phyloP scores from a whole-genome alignment of 345 rosid species.

The Rhodamnia rubescens region DNA sequence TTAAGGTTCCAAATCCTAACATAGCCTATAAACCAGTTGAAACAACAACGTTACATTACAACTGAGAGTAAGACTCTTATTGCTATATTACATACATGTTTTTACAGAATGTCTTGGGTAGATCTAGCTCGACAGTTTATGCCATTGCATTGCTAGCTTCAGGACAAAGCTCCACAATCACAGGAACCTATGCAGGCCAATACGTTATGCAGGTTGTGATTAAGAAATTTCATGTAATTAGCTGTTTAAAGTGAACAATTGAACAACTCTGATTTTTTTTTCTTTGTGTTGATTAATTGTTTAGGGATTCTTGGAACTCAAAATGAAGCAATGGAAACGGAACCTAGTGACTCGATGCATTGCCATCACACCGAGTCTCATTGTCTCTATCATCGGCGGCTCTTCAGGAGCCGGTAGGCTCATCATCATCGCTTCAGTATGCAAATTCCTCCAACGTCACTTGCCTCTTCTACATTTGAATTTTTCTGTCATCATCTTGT shows the following conservation, averaged over 20 bases:
- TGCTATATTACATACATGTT: not conserved
- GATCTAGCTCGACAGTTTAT: slow-evolving; percentile 41
- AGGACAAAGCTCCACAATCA: slow-evolving; percentile 58
- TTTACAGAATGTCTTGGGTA: slow-evolving; percentile 54
- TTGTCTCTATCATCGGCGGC: slow-evolving; percentile 51
- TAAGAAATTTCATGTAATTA: not conserved
- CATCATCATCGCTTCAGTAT: slow-evolving; percentile 56
- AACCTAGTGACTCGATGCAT: slow-evolving; percentile 48
- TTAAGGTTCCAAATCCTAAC: slow-evolving; percentile 17
- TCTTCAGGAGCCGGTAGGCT: slow-evolving; percentile 45
- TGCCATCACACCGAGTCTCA: slow-evolving; percentile 54
- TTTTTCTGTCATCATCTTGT: slow-evolving; percentile 26
- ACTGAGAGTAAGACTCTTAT: not conserved
- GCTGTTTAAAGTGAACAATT: no score
- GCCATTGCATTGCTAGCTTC: slow-evolving; percentile 65
- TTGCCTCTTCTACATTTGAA: not conserved
- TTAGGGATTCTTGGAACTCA: slow-evolving; percentile 59
- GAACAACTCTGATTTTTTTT: not conserved
- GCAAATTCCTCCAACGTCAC: not conserved
- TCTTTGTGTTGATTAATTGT: not conserved
- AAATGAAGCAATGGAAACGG: slow-evolving; percentile 45
- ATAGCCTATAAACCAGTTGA: not conserved
- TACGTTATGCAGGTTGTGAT: slow-evolving; percentile 46
- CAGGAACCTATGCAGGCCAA: slow-evolving; percentile 70
- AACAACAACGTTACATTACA: not conserved